Conservation (phyloP, 2,329 filamentous ascomycete species). For the Coniochaeta sp. region DNA sequence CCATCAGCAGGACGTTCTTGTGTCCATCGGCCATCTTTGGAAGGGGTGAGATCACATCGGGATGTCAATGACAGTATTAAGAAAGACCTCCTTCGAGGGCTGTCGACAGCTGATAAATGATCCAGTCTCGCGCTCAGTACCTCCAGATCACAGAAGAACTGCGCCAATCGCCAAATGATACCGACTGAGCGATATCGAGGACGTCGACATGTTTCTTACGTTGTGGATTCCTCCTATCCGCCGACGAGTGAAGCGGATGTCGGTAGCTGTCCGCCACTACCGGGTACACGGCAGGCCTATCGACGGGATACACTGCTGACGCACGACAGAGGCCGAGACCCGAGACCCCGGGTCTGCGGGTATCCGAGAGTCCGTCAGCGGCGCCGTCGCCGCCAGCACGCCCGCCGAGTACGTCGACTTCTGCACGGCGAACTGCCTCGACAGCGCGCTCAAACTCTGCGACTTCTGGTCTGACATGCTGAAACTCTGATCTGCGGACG, state of each 20-base stretch:
- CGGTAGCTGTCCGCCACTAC: neutral
- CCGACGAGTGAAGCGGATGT: neutral
- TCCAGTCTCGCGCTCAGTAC: too few species aligned
- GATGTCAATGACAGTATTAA: too few species aligned
- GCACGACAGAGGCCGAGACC: neutral
- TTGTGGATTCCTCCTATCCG: neutral
- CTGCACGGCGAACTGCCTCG: neutral
- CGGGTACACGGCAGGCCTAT: too few species aligned
- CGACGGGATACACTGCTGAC: neutral
- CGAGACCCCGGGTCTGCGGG: neutral
- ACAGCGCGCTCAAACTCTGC: neutral
- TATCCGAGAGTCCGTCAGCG: neutral
- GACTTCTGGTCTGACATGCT: neutral
- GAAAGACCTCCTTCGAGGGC: too few species aligned
- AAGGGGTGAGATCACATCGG: too few species aligned
- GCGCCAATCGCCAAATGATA: neutral
- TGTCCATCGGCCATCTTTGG: neutral
- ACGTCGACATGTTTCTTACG: neutral
- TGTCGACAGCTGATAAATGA: too few species aligned
- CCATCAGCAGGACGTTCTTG: conserved; percentile 29
- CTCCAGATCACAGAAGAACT: too few species aligned
- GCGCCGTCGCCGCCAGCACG: neutral
- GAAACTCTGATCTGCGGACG: neutral
- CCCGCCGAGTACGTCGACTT: neutral
- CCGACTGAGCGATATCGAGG: neutral